Percentiles rank a stretch among this genome's conserved stretches.
Evolutionary conservation across 371 early-diverging fungal species (phyloP).

Genomic region (Mucor irregularis): DNA sequence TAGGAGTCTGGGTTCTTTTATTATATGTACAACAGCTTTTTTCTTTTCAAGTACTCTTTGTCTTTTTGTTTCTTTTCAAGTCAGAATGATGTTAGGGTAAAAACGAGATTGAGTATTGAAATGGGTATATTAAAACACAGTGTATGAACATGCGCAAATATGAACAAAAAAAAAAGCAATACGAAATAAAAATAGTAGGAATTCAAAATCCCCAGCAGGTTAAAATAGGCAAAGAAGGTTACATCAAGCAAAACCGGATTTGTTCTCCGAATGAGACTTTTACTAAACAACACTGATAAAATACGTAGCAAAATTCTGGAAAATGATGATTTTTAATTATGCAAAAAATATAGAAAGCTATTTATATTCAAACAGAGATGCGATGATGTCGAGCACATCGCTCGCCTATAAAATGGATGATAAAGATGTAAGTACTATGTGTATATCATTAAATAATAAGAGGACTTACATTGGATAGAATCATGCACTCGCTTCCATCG

Average conservation of each 20-base stretch:
- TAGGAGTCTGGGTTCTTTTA: too few relatives aligned
- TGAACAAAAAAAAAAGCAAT: not conserved
- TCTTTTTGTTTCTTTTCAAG: not conserved
- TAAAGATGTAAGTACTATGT: not conserved
- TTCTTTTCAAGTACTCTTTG: not conserved
- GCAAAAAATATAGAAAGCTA: not conserved
- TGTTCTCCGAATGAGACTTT: too few relatives aligned
- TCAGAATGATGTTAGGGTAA: not conserved
- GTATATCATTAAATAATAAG: too few relatives aligned
- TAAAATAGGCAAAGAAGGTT: too few relatives aligned
- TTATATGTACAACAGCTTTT: too few relatives aligned
- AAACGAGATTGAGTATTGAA: too few relatives aligned
- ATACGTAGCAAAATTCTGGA: too few relatives aligned
- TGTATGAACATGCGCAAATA: not conserved
- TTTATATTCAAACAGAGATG: not conserved
- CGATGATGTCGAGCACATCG: not conserved
- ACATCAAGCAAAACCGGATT: too few relatives aligned
- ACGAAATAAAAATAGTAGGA: not conserved
- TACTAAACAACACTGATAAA: too few relatives aligned
- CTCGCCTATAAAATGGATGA: not conserved
- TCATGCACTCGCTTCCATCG: constrained; percentile 21
- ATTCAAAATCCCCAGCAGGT: not conserved
- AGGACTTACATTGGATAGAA: not conserved
- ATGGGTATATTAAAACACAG: not conserved
- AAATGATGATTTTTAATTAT: too few relatives aligned